phyloP scores from a whole-genome alignment of 2,329 filamentous ascomycete species.

The Microsporum canis region DNA sequence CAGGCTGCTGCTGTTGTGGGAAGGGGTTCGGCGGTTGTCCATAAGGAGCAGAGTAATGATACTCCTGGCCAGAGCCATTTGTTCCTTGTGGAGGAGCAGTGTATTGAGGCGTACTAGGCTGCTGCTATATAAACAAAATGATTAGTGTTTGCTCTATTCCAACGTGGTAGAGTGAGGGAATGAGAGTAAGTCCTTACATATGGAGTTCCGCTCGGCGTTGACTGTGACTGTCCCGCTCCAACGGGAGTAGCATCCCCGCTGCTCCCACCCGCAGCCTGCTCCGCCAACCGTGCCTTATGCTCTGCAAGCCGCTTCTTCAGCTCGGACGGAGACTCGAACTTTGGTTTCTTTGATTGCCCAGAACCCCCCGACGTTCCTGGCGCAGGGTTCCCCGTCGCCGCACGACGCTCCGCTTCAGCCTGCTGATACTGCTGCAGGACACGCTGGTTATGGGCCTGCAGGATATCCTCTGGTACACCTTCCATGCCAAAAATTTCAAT shows the following conservation, averaged over 20 bases:
- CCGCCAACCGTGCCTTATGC: constrained; percentile 55
- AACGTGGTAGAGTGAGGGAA: neutral
- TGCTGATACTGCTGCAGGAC: constrained; percentile 79
- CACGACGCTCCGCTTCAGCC: constrained; percentile 69
- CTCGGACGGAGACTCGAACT: constrained; percentile 64
- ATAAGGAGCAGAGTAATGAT: constrained; percentile 33
- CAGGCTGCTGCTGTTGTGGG: constrained; percentile 11
- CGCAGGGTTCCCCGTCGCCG: constrained; percentile 71
- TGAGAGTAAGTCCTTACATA: constrained; percentile 43
- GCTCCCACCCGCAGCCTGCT: constrained; percentile 43
- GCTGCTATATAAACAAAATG: neutral
- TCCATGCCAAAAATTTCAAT: constrained; percentile 98
- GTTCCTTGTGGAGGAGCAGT: constrained; percentile 36
- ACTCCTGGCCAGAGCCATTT: constrained; percentile 33
- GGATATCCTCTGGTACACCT: constrained; percentile 77
- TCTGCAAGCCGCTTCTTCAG: constrained; percentile 70
- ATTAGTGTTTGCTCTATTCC: constrained; percentile 6
- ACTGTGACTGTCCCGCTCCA: constrained; percentile 32
- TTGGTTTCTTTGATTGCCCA: constrained; percentile 48
- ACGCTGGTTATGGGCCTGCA: constrained; percentile 72
- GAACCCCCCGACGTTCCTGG: constrained; percentile 44
- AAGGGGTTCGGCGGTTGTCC: constrained; percentile 28
- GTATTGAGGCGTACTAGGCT: constrained; percentile 35
- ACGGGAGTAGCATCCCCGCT: constrained; percentile 49
- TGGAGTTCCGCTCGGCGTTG: constrained; percentile 38